Evolutionary conservation across 129 eudicot species (phyloP), one percentile per base, ranked within the genome.

Genomic region (Flaveria bidentis): DNA sequence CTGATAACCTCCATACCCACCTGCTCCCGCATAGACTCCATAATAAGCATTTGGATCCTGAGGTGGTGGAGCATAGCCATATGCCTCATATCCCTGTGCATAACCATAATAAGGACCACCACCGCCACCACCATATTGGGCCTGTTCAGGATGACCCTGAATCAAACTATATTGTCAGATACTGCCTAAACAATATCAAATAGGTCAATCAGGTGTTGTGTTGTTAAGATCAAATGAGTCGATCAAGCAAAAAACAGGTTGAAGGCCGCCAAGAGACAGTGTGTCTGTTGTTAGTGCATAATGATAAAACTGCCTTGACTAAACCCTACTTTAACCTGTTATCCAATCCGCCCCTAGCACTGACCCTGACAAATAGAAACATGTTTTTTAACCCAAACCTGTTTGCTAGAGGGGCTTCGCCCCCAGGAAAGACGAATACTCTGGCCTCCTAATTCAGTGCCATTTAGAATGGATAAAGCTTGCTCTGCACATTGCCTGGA

Each of bases 361-460:
- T 5, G 1, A 56, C 26, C 3, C 17, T 16, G 51, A 15, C 49
- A 69, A 56, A 17, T 13, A 52, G 12, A 22, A 55, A 12, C 0
- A n/a, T 26, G 23, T 36, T 23, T 20, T 20, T 20, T 5, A 49
- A 63, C 36, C 26, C 45, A 9, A 18, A 93, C 98, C 98, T 89
- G 98, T 79, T 91, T 91, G 91, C 86, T 89, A 1, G 99, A 75
- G 15, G 97, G 90, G 81, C 96, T 89, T 73, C 92, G 97, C 8
- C 99, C 99, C 99, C 99, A 94, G 5, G 99, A 94, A 68, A 94
- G 90, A n/a, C 99, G 85, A 30, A 94, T 56, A 61, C 28, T 94
- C 51, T 89, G 97, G 15, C 93, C 93, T 13, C 99, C 99, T 75
- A 94, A 69, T 42, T 81, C 88, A 42, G 92, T 84, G 44, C 97